phyloP scores from a whole-genome alignment of 495 filamentous ascomycete species.

The Neurospora pannonica region DNA sequence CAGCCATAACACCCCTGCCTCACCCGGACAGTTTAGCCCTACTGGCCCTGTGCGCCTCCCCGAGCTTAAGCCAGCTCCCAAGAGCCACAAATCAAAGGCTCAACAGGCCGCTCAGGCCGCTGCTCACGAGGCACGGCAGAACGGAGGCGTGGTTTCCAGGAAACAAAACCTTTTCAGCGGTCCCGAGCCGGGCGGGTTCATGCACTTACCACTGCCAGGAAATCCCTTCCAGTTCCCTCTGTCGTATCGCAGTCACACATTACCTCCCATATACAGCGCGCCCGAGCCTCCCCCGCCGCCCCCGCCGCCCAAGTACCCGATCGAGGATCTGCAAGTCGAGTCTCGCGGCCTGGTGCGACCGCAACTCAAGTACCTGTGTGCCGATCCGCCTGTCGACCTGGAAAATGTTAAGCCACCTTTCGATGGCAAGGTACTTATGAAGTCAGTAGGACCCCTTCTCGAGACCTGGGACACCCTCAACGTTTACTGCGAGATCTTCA shows the following conservation, averaged over 20 bases:
- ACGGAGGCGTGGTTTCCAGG: slow-evolving; percentile 25
- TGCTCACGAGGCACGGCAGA: slow-evolving; percentile 4
- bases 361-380: slow-evolving; percentile 64
- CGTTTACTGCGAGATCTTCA: slow-evolving; percentile 87
- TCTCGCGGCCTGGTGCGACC: slow-evolving; percentile 56
- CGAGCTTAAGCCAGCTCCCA: slow-evolving; percentile 72
- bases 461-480: slow-evolving; percentile 95
- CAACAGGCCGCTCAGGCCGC: slow-evolving; percentile 19
- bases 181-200: slow-evolving; percentile 27
- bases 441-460: slow-evolving; percentile 68
- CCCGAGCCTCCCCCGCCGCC: slow-evolving; percentile 56
- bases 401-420: slow-evolving; percentile 9
- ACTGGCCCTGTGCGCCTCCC: slow-evolving; percentile 47
- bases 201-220: slow-evolving; percentile 27
- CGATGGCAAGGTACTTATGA: slow-evolving; percentile 58
- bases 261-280: slow-evolving; percentile 17
- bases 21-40: slow-evolving; percentile 25
- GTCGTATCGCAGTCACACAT: slow-evolving; percentile 26
- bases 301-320: slow-evolving; percentile 83
- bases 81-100: slow-evolving; percentile 61
- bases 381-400: slow-evolving; percentile 39
- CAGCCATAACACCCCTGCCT: slow-evolving; percentile 2
- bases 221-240: slow-evolving; percentile 35
- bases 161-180: slow-evolving; percentile 29
- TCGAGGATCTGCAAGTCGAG: slow-evolving; percentile 80